Evolutionary conservation across 129 eudicot species (phyloP).

Genomic region (Ambrosia trifida): DNA sequence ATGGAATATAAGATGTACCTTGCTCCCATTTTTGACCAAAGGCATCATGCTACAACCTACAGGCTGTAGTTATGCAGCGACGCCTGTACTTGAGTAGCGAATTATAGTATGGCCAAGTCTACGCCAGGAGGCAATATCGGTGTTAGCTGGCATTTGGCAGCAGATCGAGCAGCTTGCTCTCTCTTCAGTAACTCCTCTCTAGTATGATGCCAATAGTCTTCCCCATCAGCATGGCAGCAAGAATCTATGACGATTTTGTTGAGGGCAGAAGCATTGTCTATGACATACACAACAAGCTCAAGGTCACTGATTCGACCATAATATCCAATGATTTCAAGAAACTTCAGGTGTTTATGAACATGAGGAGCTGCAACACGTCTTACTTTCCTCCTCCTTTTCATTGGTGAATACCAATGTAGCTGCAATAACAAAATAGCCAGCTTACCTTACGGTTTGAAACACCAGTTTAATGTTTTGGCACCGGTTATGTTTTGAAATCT

Average conservation of each 20-base stretch:
- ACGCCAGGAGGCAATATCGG: constrained; percentile 12
- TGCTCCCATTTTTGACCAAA: background rate
- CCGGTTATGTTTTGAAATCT: too few species aligned
- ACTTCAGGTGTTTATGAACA: constrained; percentile 6
- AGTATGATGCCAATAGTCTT: background rate
- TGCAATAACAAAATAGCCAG: background rate
- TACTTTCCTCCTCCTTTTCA: constrained; percentile 19
- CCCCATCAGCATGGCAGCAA: background rate
- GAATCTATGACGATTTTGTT: background rate
- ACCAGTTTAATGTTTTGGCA: too few species aligned
- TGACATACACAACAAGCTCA: background rate
- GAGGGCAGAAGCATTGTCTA: constrained; percentile 1
- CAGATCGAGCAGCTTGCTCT: background rate
- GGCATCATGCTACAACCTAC: background rate
- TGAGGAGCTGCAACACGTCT: constrained; percentile 1
- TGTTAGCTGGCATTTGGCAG: constrained; percentile 6
- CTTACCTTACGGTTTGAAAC: background rate
- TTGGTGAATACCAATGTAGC: constrained; percentile 12
- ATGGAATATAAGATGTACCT: background rate
- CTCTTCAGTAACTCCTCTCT: too few species aligned
- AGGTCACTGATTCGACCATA: constrained; percentile 25
- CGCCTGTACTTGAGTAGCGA: background rate
- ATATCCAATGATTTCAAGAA: constrained; percentile 10
- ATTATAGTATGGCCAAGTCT: constrained; percentile 5
- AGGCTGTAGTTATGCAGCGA: too few species aligned